These are phyloP conservation scores for Adansonia madagascariensis DNA, from an alignment of 441 rosid species.

Conservation along the genomic window DNA sequence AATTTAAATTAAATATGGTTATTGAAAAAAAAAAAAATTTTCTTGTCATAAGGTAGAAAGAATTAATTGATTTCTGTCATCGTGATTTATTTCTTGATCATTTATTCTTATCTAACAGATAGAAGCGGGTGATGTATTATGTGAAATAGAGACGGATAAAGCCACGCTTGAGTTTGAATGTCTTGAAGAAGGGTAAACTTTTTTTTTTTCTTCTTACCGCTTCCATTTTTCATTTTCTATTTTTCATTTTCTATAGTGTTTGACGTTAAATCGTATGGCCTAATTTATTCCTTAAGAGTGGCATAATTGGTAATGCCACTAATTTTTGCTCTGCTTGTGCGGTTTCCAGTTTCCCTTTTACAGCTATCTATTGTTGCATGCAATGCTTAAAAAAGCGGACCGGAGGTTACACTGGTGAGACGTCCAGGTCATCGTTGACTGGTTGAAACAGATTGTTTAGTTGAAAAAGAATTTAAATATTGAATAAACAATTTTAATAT, in stretches of 20 bases:
- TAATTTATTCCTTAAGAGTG: slow-evolving; percentile 12
- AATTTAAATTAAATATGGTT: slow-evolving; percentile 28
- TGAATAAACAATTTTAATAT: no score
- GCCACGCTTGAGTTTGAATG: slow-evolving; percentile 96
- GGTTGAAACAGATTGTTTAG: no score
- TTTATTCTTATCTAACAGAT: slow-evolving; percentile 57
- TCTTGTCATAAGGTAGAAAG: slow-evolving; percentile 22
- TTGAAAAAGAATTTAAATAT: no score
- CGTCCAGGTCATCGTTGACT: no score
- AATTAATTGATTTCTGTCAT: slow-evolving; percentile 30
- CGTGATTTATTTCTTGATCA: slow-evolving; percentile 31
- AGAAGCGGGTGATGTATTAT: slow-evolving; percentile 88
- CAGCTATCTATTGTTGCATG: slow-evolving; percentile 15
- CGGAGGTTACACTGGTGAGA: no score
- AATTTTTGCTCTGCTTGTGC: neutral
- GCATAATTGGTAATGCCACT: slow-evolving; percentile 4
- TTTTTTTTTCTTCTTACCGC: slow-evolving; percentile 22
- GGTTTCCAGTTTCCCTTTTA: neutral
- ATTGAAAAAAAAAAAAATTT: slow-evolving; percentile 1
- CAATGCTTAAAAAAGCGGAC: no score
- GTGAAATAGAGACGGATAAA: slow-evolving; percentile 98
- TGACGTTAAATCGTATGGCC: neutral
- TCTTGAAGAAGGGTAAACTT: slow-evolving; percentile 88
- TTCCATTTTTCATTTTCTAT: neutral
- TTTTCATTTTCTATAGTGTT: neutral